These are phyloP conservation scores for Biscutella auriculata DNA, from an alignment of 441 rosid species.

Conservation along the genomic window DNA sequence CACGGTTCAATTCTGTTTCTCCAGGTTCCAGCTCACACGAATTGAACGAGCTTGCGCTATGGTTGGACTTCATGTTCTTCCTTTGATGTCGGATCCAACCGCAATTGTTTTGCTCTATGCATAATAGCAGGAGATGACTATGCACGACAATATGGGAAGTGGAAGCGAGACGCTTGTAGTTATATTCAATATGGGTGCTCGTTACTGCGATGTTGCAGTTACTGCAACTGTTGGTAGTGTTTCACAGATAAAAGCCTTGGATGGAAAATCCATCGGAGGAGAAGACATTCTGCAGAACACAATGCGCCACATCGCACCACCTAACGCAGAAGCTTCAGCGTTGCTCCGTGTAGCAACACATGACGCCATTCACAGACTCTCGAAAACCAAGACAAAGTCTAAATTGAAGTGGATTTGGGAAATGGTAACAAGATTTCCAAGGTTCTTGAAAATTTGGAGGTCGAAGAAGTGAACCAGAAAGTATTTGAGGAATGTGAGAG, in stretches of 20 bases:
- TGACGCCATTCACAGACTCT: slow-evolving; percentile 62
- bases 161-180: slow-evolving; percentile 71
- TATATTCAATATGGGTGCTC: slow-evolving; percentile 83
- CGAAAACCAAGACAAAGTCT: slow-evolving; percentile 33
- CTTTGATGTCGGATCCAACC: slow-evolving; percentile 82
- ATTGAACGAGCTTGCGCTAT: slow-evolving; percentile 79
- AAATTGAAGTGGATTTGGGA: slow-evolving; percentile 57
- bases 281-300: slow-evolving; percentile 74
- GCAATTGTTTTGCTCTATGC: slow-evolving; percentile 77
- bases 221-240: slow-evolving; percentile 82
- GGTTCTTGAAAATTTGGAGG: slow-evolving; percentile 41
- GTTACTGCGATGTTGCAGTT: slow-evolving; percentile 75
- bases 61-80: slow-evolving; percentile 81
- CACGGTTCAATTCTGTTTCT: slow-evolving; percentile 72
- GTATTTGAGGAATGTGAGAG: slow-evolving; percentile 48
- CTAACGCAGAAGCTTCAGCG: slow-evolving; percentile 34
- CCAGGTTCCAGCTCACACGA: slow-evolving; percentile 64
- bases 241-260: slow-evolving; percentile 67
- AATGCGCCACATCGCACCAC: slow-evolving; percentile 40
- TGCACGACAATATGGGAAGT: slow-evolving; percentile 62
- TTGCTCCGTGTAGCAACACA: slow-evolving; percentile 61
- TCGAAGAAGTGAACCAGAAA: slow-evolving; percentile 53
- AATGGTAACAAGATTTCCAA: slow-evolving; percentile 39
- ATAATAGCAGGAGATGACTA: slow-evolving; percentile 64
- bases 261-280: slow-evolving; percentile 65